phyloP scores from a whole-genome alignment of 768 basidiomycete genomes.

The Leccinellum albellum region DNA sequence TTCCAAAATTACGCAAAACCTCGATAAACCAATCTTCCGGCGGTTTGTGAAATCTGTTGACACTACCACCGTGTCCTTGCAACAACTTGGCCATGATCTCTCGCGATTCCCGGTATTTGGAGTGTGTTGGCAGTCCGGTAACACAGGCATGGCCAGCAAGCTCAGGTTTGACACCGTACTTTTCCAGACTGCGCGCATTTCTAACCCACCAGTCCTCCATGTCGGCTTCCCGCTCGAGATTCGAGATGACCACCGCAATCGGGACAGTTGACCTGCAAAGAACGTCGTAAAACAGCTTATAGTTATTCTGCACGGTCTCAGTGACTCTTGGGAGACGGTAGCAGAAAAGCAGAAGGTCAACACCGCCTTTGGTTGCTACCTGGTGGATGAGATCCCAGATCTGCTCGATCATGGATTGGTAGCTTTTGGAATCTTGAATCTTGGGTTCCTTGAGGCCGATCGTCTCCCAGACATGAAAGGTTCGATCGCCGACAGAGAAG shows the following conservation, averaged over 20 bases:
- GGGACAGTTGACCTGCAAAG: not conserved
- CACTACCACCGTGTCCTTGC: not conserved
- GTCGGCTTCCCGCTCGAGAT: not conserved
- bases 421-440: not conserved
- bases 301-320: not conserved
- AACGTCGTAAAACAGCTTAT: not conserved
- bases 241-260: not conserved
- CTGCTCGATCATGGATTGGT: not conserved
- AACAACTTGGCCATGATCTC: slow-evolving; percentile 16
- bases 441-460: not conserved
- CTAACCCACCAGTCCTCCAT: not conserved
- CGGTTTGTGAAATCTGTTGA: slow-evolving; percentile 21
- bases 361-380: not conserved
- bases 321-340: not conserved
- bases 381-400: not conserved
- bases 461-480: not conserved
- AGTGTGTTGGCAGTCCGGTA: slow-evolving; percentile 27
- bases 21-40: slow-evolving; percentile 21
- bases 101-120: slow-evolving; percentile 24
- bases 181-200: not conserved
- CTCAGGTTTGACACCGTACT: not conserved
- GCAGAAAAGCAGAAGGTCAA: not conserved
- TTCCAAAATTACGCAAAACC: slow-evolving; percentile 20
- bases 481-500: not conserved
- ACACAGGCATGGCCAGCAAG: slow-evolving; percentile 33